Evolutionary conservation across 352 stramenopile species (phyloP).

Genomic region (Phytophthora capsici): DNA sequence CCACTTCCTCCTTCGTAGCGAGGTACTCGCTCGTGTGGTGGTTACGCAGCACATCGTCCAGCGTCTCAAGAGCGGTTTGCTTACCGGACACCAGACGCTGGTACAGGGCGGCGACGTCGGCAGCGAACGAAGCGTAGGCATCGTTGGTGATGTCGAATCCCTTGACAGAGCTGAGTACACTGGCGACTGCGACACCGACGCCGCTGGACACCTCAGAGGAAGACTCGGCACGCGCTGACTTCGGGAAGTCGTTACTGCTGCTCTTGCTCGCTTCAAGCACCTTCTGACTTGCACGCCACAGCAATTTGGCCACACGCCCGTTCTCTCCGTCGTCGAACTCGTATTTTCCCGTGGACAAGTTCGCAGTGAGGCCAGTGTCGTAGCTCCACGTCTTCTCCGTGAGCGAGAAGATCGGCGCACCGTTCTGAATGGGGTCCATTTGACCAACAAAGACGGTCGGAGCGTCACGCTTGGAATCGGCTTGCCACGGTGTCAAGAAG

Average conservation of each 20-base stretch:
- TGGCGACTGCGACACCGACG: conserved; percentile 49
- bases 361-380: conserved; percentile 45
- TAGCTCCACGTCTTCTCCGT: conserved; percentile 62
- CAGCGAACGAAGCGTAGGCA: conserved; percentile 45
- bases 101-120: conserved; percentile 58
- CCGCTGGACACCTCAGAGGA: conserved; percentile 39
- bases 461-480: conserved; percentile 33
- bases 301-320: conserved; percentile 29
- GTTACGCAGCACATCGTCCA: conserved; percentile 47
- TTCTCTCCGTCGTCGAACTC: conserved; percentile 60
- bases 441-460: conserved; percentile 48
- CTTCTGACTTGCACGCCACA: conserved; percentile 35
- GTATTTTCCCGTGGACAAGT: conserved; percentile 67
- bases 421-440: conserved; percentile 60
- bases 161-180: conserved; percentile 45
- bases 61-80: conserved; percentile 41
- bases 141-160: conserved; percentile 53
- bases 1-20: conserved; percentile 33
- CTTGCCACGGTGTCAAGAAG: conserved; percentile 57
- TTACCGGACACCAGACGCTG: conserved; percentile 55
- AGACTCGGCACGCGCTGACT: conserved; percentile 35
- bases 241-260: conserved; percentile 44
- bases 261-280: conserved; percentile 42
- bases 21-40: conserved; percentile 51
- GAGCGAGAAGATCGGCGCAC: conserved; percentile 34